Base-by-base conservation (phyloP, 2,329 filamentous ascomycete genomes). In the Blastomyces emzantsi region DNA sequence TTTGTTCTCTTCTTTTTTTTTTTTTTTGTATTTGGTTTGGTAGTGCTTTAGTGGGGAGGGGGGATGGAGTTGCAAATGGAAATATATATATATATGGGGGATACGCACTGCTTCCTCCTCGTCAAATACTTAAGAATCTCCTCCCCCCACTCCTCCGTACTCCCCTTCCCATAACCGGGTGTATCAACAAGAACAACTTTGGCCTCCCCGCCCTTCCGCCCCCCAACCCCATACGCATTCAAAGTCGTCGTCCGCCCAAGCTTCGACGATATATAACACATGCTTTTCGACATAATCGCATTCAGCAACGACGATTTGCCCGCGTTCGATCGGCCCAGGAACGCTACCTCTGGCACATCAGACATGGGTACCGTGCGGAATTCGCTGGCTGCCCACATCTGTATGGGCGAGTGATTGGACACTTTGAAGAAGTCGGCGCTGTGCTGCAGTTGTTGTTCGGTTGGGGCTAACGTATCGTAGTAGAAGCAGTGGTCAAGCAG, bases 251-350 rank as follows among this genome's bases (percentile, higher is more conserved):
- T 90, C 56, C 83, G 78, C 0, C 87, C 87, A 0, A 85, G 84
- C 22, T 82, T 84, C 2, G 80, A 81, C 3, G 81, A 84, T 0
- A 85, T 85, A 69, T 80, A 78, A 63, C 84, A 85, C 17, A 84
- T 72, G 19, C 77, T 71, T 66, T 73, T 72, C 59, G 70, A 79
- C 72, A 88, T 80, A 9, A 90, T 75, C 2, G 84, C 83, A 71
- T 90, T 90, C 33, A 90, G 77, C 4, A 90, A 71, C 1, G 81
- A 84, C 62, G 82, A 85, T 75, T 90, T 90, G 62, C 87, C 87
- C 6, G 88, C 87, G 70, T 90, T 90, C 49, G 83, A 86, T 57
- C 87, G 82, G 22, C 87, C 87, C 3, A 90, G 78, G 70, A 90
- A 88, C 51, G 83, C 84, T 17, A 88, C 81, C 76, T 88, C 85